phyloP scores from a whole-genome alignment of 306 rosid species.

The Styphnolobium japonicum region DNA sequence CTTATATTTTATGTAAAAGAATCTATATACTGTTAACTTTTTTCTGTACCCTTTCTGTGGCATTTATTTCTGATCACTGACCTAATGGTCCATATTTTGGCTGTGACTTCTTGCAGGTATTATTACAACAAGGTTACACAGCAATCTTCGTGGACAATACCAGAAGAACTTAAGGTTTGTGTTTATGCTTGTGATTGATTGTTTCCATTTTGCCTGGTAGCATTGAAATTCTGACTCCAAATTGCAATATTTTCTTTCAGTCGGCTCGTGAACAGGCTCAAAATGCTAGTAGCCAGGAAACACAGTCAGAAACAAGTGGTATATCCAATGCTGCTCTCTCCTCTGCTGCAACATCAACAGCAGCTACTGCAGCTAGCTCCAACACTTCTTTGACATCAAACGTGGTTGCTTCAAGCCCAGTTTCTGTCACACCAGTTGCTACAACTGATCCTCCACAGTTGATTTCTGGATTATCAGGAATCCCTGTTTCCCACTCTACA shows the following conservation, averaged over 20 bases:
- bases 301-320: constrained; percentile 47
- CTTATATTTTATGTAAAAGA: not conserved
- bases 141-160: constrained; percentile 98
- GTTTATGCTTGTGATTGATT: constrained; percentile 10
- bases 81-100: constrained; percentile 13
- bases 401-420: constrained; percentile 68
- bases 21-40: not conserved
- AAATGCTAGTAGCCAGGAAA: constrained; percentile 58
- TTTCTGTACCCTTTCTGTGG: constrained; percentile 9
- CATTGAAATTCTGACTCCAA: constrained; percentile 15
- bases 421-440: constrained; percentile 67
- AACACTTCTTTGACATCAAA: constrained; percentile 42
- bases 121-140: constrained; percentile 92
- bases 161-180: constrained; percentile 90
- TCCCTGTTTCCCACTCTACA: constrained; percentile 43
- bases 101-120: constrained; percentile 60
- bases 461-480: constrained; percentile 49
- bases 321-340: constrained; percentile 48
- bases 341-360: constrained; percentile 41
- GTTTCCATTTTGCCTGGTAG: not conserved
- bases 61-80: not conserved
- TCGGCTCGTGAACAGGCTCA: constrained; percentile 94
- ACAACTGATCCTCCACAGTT: constrained; percentile 52
- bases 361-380: constrained; percentile 44
- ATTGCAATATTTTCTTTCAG: constrained; percentile 47